These are phyloP conservation scores for Aspergillus melleus DNA, from an alignment of 2,329 filamentous ascomycete species.

Conservation along the genomic window DNA sequence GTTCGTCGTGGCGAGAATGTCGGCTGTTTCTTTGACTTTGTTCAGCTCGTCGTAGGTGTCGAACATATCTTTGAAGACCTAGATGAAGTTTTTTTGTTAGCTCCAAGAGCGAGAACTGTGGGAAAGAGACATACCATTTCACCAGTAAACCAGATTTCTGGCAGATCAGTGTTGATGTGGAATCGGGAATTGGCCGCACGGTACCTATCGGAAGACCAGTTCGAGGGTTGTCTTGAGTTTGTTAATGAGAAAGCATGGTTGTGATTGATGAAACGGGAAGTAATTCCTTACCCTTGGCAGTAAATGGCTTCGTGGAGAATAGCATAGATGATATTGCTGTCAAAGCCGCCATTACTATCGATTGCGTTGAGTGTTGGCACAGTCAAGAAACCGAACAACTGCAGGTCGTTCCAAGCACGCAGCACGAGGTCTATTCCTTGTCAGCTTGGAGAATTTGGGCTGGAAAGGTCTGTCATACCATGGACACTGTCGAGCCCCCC, in stretches of 20 bases:
- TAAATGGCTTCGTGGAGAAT: slow-evolving; percentile 88
- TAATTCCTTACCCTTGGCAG: slow-evolving; percentile 58
- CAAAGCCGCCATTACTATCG: slow-evolving; percentile 68
- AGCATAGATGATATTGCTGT: slow-evolving; percentile 78
- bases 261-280: not conserved
- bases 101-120: too few relatives aligned
- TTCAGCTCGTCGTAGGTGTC: slow-evolving; percentile 74
- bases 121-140: slow-evolving; percentile 65
- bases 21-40: slow-evolving; percentile 66
- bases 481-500: slow-evolving; percentile 75
- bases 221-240: slow-evolving; percentile 55
- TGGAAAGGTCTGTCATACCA: slow-evolving; percentile 32
- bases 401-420: slow-evolving; percentile 69
- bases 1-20: slow-evolving; percentile 65
- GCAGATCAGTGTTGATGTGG: slow-evolving; percentile 42
- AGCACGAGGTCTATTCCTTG: slow-evolving; percentile 60
- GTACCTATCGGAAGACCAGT: slow-evolving; percentile 68
- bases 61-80: slow-evolving; percentile 80
- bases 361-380: slow-evolving; percentile 68
- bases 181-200: slow-evolving; percentile 46
- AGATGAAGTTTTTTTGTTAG: not conserved
- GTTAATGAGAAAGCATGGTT: slow-evolving; percentile 3
- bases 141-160: slow-evolving; percentile 76
- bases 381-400: slow-evolving; percentile 73
- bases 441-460: not conserved